Evolutionary conservation across 495 filamentous ascomycete species (phyloP).

Genomic region (Trichocladium antarcticum): DNA sequence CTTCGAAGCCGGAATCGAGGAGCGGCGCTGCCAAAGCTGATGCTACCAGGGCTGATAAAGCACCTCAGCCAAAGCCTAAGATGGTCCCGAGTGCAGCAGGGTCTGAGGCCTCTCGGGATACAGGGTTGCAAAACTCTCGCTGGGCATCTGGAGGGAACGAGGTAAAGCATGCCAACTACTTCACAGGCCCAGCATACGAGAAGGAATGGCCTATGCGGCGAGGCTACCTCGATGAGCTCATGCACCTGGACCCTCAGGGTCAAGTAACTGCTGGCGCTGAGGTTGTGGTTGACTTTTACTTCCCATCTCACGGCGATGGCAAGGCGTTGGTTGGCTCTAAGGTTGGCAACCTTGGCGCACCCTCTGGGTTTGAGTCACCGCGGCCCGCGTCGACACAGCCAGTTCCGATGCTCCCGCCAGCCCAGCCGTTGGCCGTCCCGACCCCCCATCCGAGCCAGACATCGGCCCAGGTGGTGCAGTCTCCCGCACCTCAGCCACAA

Average conservation of each 20-base stretch:
- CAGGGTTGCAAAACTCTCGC: slow-evolving; percentile 6
- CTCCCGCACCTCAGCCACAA: neutral
- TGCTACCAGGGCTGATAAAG: too few relatives aligned
- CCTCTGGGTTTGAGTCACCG: neutral
- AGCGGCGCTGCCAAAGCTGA: too few relatives aligned
- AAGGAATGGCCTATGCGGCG: slow-evolving; percentile 5
- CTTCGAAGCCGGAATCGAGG: neutral
- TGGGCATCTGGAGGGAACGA: slow-evolving; percentile 1
- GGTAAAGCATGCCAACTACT: slow-evolving; percentile 2
- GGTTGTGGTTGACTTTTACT: slow-evolving; percentile 3
- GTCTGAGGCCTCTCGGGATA: neutral
- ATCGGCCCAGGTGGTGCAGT: neutral
- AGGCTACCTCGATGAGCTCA: slow-evolving; percentile 5
- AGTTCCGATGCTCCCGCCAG: neutral
- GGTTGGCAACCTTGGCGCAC: too few relatives aligned
- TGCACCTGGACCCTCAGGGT: slow-evolving; percentile 2
- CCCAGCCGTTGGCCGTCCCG: neutral
- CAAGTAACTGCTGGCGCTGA: neutral
- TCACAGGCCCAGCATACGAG: slow-evolving; percentile 10
- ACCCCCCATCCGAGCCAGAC: neutral
- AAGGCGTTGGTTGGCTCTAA: neutral
- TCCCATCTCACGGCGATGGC: neutral
- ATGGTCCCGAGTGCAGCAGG: neutral
- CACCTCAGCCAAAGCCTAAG: too few relatives aligned
- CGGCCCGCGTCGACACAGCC: neutral